These are phyloP conservation scores for Wallacemonas sp. DNA, from an alignment of 208 protist genomes.

Conservation along the genomic window DNA sequence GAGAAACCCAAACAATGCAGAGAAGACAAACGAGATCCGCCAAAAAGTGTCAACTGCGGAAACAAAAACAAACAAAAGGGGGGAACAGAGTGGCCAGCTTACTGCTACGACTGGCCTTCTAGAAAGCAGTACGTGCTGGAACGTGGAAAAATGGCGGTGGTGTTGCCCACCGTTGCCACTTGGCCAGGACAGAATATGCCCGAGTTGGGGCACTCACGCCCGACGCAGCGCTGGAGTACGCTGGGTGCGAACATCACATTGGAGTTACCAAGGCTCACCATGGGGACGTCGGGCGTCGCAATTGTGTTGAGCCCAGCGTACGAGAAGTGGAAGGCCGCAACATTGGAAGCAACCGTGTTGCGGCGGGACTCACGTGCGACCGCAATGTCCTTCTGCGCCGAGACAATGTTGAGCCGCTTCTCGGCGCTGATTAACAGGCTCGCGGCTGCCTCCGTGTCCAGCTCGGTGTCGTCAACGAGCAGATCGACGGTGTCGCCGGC, in stretches of 20 bases:
- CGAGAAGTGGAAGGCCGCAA: constrained; percentile 80
- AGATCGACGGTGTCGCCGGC: constrained; percentile 48
- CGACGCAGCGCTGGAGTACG: constrained; percentile 75
- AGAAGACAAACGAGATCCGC: too few species aligned
- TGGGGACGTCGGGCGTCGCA: constrained; percentile 58
- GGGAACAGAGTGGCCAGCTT: neutral
- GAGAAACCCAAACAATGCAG: too few species aligned
- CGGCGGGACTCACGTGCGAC: constrained; percentile 69
- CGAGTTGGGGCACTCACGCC: constrained; percentile 57
- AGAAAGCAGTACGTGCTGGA: constrained; percentile 80
- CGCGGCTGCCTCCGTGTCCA: constrained; percentile 78
- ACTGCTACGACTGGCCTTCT: constrained; percentile 55
- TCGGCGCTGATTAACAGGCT: constrained; percentile 61
- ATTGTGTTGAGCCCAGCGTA: constrained; percentile 77
- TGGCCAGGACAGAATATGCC: constrained; percentile 81
- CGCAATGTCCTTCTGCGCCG: constrained; percentile 73
- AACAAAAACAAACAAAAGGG: constrained; percentile 15
- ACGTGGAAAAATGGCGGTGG: constrained; percentile 61
- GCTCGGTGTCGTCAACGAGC: constrained; percentile 80
- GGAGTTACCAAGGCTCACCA: constrained; percentile 58
- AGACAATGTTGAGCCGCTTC: constrained; percentile 43
- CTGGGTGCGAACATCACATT: constrained; percentile 61
- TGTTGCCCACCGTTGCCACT: constrained; percentile 51
- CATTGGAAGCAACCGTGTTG: constrained; percentile 69
- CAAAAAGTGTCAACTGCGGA: constrained; percentile 1